Conservation (phyloP, 306 rosid species). For the Prunus fruticosa region DNA sequence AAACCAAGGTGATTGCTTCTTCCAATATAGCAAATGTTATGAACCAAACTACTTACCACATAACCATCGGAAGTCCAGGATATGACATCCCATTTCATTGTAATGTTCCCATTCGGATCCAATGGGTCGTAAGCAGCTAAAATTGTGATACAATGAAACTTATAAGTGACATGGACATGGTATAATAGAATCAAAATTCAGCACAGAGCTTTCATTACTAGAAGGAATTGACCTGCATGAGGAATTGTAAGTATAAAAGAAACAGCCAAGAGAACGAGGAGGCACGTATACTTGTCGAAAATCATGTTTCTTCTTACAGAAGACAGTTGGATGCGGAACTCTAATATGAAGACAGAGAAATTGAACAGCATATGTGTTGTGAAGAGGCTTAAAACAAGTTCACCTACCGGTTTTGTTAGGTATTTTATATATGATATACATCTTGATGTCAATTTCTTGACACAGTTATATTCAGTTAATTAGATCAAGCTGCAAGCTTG, state of each 20-base stretch:
- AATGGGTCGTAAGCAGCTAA: constrained; percentile 56
- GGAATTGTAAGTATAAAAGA: constrained; percentile 31
- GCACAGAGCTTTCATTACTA: not conserved
- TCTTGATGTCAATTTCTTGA: not conserved
- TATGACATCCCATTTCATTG: constrained; percentile 70
- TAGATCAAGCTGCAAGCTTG: not conserved
- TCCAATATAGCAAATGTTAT: not conserved
- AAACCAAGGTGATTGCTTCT: not conserved
- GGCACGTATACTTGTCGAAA: not conserved
- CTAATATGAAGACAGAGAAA: not conserved
- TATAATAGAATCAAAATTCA: not conserved
- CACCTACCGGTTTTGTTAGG: constrained; percentile 1
- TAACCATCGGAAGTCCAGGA: constrained; percentile 70
- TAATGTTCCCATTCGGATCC: constrained; percentile 68
- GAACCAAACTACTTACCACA: constrained; percentile 32
- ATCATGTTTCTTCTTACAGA: not conserved
- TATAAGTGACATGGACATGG: no score
- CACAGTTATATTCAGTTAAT: not conserved
- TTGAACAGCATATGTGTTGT: not conserved
- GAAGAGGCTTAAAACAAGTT: not conserved
- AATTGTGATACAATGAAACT: not conserved
- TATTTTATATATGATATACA: not conserved
- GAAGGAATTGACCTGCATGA: constrained; percentile 39
- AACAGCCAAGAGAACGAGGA: constrained; percentile 20
- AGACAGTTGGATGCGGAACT: not conserved